A percentile compares a stretch with the other conserved stretches of the same genome.
Evolutionary conservation across 164 flowering plant species (phyloP).

Genomic region (Magnolia sinica): DNA sequence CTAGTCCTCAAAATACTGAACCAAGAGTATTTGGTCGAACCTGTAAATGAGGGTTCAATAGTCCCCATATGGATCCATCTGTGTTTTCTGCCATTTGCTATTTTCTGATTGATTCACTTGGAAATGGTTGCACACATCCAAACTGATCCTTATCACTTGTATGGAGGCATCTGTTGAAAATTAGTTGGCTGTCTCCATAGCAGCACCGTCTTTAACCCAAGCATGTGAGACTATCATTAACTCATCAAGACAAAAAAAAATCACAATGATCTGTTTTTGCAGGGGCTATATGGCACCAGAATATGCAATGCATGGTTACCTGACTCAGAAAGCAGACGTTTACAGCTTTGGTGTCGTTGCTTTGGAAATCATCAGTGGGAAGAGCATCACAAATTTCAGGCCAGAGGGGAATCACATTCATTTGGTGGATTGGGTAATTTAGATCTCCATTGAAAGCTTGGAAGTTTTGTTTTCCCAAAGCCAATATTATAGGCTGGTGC

Average conservation of each 20-base stretch:
- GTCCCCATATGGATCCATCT: too few species aligned
- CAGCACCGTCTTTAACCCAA: not conserved
- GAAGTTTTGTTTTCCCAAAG: not conserved
- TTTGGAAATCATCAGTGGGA: conserved; percentile 59
- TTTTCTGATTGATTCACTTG: too few species aligned
- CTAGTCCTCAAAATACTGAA: too few species aligned
- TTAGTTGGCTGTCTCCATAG: not conserved
- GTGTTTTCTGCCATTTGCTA: too few species aligned
- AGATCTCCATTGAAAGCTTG: not conserved
- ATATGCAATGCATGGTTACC: conserved; percentile 66
- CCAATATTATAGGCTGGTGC: not conserved
- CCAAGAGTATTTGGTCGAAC: too few species aligned
- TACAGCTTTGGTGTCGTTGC: conserved; percentile 61
- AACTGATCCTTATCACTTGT: not conserved
- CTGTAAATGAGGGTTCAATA: too few species aligned
- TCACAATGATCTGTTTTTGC: conserved; percentile 8
- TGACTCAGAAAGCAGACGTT: conserved; percentile 68
- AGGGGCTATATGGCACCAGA: conserved; percentile 72
- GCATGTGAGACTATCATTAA: not conserved
- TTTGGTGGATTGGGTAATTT: conserved; percentile 59
- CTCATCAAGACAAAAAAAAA: not conserved
- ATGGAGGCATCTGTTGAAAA: not conserved
- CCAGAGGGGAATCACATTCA: conserved; percentile 38
- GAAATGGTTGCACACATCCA: too few species aligned
- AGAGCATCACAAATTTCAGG: conserved; percentile 45